These are phyloP conservation scores for Phytophthora boehmeriae DNA, from an alignment of 352 stramenopile genomes.

Conservation along the genomic window DNA sequence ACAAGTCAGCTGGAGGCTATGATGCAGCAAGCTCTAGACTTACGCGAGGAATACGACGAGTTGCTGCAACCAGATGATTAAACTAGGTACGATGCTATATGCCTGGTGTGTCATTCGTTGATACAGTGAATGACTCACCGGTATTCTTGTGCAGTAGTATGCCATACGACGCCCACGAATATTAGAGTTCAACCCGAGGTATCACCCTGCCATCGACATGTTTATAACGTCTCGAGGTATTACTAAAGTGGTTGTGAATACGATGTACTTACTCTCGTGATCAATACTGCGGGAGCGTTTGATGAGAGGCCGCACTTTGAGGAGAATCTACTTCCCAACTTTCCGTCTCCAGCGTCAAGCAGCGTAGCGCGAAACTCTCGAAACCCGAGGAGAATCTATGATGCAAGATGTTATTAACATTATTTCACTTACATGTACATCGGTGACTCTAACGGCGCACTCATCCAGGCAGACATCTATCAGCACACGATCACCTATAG, in stretches of 20 bases:
- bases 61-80: slow-evolving; percentile 54
- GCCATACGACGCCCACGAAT: not conserved
- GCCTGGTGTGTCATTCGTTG: no score
- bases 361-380: no score
- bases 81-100: not conserved
- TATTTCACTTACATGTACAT: no score
- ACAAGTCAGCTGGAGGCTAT: slow-evolving; percentile 62
- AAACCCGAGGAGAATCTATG: no score
- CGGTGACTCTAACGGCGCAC: no score
- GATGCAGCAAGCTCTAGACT: slow-evolving; percentile 70
- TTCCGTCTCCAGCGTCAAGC: not conserved
- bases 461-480: not conserved
- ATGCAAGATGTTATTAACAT: no score
- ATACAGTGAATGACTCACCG: no score
- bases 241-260: no score
- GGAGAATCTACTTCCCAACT: not conserved
- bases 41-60: slow-evolving; percentile 76
- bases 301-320: no score
- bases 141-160: not conserved
- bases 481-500: slow-evolving; percentile 15
- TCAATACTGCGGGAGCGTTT: no score
- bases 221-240: not conserved
- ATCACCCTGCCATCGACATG: not conserved
- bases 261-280: no score
- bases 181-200: slow-evolving; percentile 23